Evolutionary conservation across 1,284 basidiomycete species (phyloP), one percentile per base, ranked within the genome.

Genomic region (Wallemia ichthyophaga): DNA sequence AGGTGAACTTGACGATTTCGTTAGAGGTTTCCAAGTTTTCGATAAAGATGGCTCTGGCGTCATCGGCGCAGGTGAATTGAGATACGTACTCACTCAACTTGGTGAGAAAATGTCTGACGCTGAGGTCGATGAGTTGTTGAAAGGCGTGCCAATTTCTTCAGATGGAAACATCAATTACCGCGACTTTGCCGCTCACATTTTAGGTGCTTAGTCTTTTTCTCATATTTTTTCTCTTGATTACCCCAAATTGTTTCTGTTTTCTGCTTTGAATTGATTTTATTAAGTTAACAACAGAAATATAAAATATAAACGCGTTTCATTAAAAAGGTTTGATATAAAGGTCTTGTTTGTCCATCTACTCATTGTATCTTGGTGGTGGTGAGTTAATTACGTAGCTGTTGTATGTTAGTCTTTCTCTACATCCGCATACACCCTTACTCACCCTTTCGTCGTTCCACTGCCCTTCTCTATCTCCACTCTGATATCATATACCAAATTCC

Each of bases 151-250:
- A 71, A 78, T 91, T 62, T 83, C 84, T 67, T 71, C 78, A 85
- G 91, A 95, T 68, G 92, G 91, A 26, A 94, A 91, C 68, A 82
- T 96, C 68, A 92, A 96, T 73, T 96, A 96, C 71, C 88, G 92
- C 70, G 87, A 85, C 23, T 92, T 92, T 67, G 87, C 92, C 54
- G 80, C 85, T 68, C 86, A 85, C 54, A 89, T 92, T 66, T 78
- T 92, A 5, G 37, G 37, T 21, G 37, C 37, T 21, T 48, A 48
- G n/a, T 3, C 5, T 48, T 7, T 7, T 31, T n/a, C n/a, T n/a
- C n/a, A 17, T 31, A 31, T 31, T 31, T 17, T 17, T 17, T 31
- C 28, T 31, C 28, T 31, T 17, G 28, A n/a, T n/a, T n/a, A n/a
- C n/a, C n/a, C n/a, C n/a, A n/a, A n/a, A n/a, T n/a, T n/a, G n/a